These are phyloP conservation scores for Phytophthora nicotianae DNA, from an alignment of 352 stramenopile species.

Conservation along the genomic window DNA sequence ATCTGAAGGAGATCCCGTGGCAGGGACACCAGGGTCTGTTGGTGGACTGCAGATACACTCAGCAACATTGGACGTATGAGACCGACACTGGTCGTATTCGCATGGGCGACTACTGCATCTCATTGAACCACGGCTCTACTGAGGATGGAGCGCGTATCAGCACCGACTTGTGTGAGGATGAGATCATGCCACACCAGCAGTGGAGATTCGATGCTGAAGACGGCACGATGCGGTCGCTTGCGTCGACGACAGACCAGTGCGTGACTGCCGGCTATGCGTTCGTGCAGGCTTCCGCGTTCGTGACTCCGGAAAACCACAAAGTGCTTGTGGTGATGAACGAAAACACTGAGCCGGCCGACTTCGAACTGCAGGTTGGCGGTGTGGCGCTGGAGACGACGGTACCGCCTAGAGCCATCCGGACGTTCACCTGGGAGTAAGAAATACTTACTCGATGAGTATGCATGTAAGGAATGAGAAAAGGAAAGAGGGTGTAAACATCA, in stretches of 20 bases:
- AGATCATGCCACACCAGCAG: conserved; percentile 45
- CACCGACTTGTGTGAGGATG: conserved; percentile 51
- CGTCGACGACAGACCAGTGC: conserved; percentile 55
- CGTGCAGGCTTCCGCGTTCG: conserved; percentile 68
- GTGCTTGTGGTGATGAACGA: conserved; percentile 87
- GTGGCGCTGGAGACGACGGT: conserved; percentile 57
- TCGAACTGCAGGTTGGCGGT: conserved; percentile 61
- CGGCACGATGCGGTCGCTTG: conserved; percentile 56
- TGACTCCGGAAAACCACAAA: conserved; percentile 74
- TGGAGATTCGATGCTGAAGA: conserved; percentile 61
- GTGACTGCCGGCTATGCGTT: conserved; percentile 84
- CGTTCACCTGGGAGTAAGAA: conserved; percentile 69
- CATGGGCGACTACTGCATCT: conserved; percentile 69
- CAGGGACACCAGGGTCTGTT: conserved; percentile 64
- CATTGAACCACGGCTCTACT: conserved; percentile 69
- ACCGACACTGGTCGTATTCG: conserved; percentile 50
- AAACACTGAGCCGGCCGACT: conserved; percentile 75
- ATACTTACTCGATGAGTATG: background rate
- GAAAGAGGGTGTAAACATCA: conserved; percentile 10
- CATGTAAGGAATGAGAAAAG: conserved; percentile 1
- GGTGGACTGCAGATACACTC: conserved; percentile 71
- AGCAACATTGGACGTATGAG: conserved; percentile 70
- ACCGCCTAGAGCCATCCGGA: conserved; percentile 67
- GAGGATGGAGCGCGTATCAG: conserved; percentile 58
- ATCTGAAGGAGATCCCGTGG: conserved; percentile 53